A percentile compares a stretch with the other conserved stretches of the same genome.
Evolutionary conservation across 2,329 filamentous ascomycete species (phyloP).

Genomic region (Nemania abortiva): DNA sequence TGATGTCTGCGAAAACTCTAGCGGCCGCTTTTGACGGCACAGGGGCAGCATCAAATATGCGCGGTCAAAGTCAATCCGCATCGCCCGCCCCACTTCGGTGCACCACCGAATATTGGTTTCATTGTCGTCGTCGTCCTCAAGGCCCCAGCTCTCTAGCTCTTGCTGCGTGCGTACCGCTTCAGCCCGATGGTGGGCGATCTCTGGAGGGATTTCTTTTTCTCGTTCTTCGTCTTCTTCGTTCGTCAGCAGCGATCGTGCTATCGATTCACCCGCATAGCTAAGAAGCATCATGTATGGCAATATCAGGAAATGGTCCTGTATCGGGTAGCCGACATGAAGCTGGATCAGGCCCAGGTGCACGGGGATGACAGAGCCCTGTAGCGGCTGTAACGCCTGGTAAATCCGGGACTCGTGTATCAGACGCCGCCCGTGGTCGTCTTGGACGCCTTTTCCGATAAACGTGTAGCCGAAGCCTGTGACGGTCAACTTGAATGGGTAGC

Average conservation of each 20-base stretch:
- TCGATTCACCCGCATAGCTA: constrained; percentile 2
- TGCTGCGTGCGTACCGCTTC: neutral
- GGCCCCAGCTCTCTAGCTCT: constrained; percentile 2
- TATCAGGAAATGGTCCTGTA: neutral
- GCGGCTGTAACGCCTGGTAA: neutral
- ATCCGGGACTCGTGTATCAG: constrained; percentile 4
- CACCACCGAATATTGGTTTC: constrained; percentile 3
- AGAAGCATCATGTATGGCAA: constrained; percentile 4
- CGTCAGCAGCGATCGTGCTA: neutral
- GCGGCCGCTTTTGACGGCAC: neutral
- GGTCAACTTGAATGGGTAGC: constrained; percentile 7
- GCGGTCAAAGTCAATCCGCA: constrained; percentile 1
- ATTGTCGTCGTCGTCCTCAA: neutral
- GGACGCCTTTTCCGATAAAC: constrained; percentile 2
- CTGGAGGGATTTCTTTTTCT: neutral
- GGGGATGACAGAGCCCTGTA: constrained; percentile 7
- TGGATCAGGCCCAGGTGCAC: constrained; percentile 2
- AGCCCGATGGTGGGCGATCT: neutral
- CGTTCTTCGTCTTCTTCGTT: neutral
- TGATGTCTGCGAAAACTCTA: constrained; percentile 1
- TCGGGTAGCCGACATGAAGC: constrained; percentile 5
- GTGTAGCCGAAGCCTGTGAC: constrained; percentile 6
- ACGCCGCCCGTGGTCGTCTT: constrained; percentile 1
- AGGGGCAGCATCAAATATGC: neutral
- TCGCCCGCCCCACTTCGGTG: neutral